Evolutionary conservation across 2,329 filamentous ascomycete genomes (phyloP).

Genomic region (Fusarium nisikadoi): DNA sequence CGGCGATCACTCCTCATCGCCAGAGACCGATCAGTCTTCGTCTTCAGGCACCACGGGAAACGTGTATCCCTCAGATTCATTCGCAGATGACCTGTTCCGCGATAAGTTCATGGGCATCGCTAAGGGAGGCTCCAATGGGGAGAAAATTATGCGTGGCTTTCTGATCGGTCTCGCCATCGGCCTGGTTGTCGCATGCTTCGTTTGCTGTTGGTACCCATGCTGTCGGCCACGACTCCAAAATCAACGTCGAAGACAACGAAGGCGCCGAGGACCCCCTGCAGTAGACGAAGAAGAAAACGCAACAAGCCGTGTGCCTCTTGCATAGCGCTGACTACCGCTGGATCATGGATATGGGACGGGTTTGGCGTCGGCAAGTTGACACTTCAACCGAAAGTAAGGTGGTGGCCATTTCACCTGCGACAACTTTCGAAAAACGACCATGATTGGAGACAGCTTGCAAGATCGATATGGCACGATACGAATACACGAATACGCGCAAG

Average conservation of each 20-base stretch:
- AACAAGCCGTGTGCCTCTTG: constrained; percentile 17
- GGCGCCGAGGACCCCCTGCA: constrained; percentile 30
- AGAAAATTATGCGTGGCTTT: constrained; percentile 49
- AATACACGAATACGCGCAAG: background rate
- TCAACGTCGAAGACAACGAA: constrained; percentile 31
- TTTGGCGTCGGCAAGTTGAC: background rate
- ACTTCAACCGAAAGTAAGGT: background rate
- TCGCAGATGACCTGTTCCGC: constrained; percentile 42
- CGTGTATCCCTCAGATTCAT: constrained; percentile 23
- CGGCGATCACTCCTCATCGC: constrained; percentile 40
- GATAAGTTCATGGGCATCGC: constrained; percentile 45
- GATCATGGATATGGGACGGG: background rate
- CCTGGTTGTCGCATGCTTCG: constrained; percentile 46
- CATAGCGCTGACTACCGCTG: background rate
- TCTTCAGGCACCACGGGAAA: constrained; percentile 22
- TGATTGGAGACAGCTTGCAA: background rate
- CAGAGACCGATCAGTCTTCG: constrained; percentile 31
- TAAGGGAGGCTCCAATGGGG: constrained; percentile 45
- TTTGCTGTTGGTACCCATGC: constrained; percentile 51
- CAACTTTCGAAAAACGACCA: background rate
- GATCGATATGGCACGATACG: background rate
- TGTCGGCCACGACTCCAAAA: constrained; percentile 35
- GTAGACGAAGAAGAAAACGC: constrained; percentile 30
- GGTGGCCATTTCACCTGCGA: background rate
- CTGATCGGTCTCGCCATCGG: constrained; percentile 49